Percentiles rank a stretch among this genome's conserved stretches.
Evolutionary conservation across 2,329 filamentous ascomycete genomes (phyloP).

Genomic region (Colletotrichum liriopes): DNA sequence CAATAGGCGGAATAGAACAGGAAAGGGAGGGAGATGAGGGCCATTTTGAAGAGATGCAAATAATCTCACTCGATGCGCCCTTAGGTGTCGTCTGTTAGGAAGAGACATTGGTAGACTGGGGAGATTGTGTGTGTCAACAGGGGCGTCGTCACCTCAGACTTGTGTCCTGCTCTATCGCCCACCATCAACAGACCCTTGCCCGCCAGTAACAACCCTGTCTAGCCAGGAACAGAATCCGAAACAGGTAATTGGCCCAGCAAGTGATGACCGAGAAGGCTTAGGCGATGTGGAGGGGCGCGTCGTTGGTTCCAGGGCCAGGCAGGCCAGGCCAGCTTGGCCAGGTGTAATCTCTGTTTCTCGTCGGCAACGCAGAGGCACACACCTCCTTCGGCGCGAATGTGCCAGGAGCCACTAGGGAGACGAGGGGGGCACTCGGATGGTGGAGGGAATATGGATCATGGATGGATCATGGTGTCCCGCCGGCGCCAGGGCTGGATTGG

Average conservation of each 20-base stretch:
- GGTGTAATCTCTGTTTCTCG: constrained; percentile 13
- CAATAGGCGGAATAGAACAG: constrained; percentile 3
- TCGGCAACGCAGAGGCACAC: constrained; percentile 1
- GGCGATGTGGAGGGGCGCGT: constrained; percentile 20
- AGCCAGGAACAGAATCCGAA: constrained; percentile 38
- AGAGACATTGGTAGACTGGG: constrained; percentile 22
- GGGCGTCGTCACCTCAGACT: constrained; percentile 26
- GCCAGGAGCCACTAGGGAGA: constrained; percentile 21
- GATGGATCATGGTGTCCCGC: constrained; percentile 23
- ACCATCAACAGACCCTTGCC: constrained; percentile 18
- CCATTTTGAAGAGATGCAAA: constrained; percentile 39
- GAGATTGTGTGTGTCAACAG: constrained; percentile 5
- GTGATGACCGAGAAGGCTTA: constrained; percentile 37
- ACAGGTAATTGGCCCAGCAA: constrained; percentile 32
- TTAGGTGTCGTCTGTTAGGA: constrained; percentile 26
- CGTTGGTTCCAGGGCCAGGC: constrained; percentile 24
- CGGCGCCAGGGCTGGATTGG: constrained; percentile 31
- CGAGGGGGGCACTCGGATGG: constrained; percentile 20
- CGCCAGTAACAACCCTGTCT: constrained; percentile 26
- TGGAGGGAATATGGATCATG: constrained; percentile 25
- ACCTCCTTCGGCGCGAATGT: not conserved
- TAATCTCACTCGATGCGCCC: constrained; percentile 35
- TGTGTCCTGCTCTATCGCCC: constrained; percentile 29
- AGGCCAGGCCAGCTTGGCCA: not conserved
- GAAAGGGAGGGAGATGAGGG: constrained; percentile 38